Evolutionary conservation across 2,329 filamentous ascomycete genomes (phyloP), one percentile per base, ranked within the genome.

Genomic region (Aspergillus sojae): DNA sequence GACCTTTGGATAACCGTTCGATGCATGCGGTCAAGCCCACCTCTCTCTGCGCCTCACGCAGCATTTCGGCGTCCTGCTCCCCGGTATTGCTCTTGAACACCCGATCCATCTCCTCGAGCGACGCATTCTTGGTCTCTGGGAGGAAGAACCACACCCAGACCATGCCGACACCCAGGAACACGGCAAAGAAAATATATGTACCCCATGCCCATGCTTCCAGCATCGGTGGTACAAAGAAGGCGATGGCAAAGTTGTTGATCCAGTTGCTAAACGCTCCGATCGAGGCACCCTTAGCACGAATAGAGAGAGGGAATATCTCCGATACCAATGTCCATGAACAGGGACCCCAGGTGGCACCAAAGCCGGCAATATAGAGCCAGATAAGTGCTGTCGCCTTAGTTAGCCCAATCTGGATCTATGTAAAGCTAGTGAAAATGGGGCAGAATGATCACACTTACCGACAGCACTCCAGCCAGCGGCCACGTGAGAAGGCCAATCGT

Each of bases 91-190:
- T 70, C 1, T 67, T 64, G 23, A 79, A 73, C 28, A 79, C 75
- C 5, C 63, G 77, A 68, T 87, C 84, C 70, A 80, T 79, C 72
- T 88, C 84, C 67, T 84, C 81, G 30, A 89, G 82, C 61, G 83
- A 79, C 66, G 79, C 80, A 78, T 85, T 83, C 79, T 89, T 87
- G 66, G 86, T 85, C 6, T 80, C 80, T 1, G 85, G 88, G 72
- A 89, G 80, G 67, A 68, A 73, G 60, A 72, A 70, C 54, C 63
- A 73, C 4, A 74, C 71, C 71, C 72, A 74, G 28, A 64, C 59
- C 3, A 73, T 71, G 7, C 70, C 71, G 1, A 65, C 65, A 0
- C 63, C 61, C 4, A 73, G 65, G 61, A 72, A 72, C 5, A n/a
- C 71, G 3, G 70, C 72, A 30, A 75, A 74, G 61, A 74, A 74